Evolutionary conservation across 108 stramenopile species (phyloP), one percentile per base, ranked within the genome.

Genomic region (Cylindrotheca closterium): DNA sequence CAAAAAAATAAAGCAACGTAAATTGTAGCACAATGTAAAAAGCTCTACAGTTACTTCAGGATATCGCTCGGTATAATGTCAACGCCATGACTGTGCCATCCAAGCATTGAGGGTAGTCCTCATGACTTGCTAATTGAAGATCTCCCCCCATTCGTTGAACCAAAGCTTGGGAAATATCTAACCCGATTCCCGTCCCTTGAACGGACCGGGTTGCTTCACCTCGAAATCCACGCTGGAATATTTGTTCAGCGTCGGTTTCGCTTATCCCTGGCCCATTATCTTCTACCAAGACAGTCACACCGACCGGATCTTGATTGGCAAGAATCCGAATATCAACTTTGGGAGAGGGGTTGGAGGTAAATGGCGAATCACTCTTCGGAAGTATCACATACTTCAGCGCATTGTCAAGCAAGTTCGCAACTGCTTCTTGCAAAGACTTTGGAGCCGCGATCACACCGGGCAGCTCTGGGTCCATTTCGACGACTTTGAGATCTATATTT

Each of bases 251-350:
- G 15, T 42, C 37, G 10, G 7, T 15, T 42, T 15, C 15, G 8
- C 73, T 65, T 47, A 94, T 85, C 19, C 93, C 90, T 17, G 88
- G 90, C 10, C 93, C 93, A 62, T 94, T 91, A 71, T 94, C 90
- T 65, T 89, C 84, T 3, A 94, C 77, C 26, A 80, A 73, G 25
- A 94, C 72, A 19, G 84, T 88, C 4, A 82, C 83, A 7, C 93
- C 93, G 37, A 80, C 58, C 12, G 67, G 67, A 10, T 42, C 42
- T 12, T 21, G 25, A 25, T 77, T 34, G 19, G 82, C 25, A 25
- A 60, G 24, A 4, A 93, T 63, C 26, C 67, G 67, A 2, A 88
- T 75, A 52, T 78, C 70, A 26, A 93, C 82, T 34, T 62, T 33
- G 7, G 92, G 88, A 60, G 22, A 28, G 10, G 60, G 51, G 60